Evolutionary conservation across 2,329 filamentous ascomycete genomes (phyloP), one percentile per base, ranked within the genome.

Genomic region (Tympanopsis confertula): DNA sequence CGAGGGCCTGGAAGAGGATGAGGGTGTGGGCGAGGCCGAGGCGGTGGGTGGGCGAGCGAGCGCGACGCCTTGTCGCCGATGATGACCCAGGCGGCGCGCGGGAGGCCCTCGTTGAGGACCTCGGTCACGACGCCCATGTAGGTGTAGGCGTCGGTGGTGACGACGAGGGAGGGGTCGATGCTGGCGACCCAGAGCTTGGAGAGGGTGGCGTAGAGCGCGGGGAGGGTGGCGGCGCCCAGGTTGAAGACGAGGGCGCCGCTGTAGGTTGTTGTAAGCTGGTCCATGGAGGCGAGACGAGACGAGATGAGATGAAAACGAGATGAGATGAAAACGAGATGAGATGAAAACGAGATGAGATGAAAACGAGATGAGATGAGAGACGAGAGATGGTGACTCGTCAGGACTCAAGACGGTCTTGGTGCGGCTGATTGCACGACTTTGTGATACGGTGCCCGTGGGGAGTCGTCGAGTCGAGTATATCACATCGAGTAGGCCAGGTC

Each of bases 31-130:
- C 66, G 2, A 85, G 64, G 3, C 64, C 57, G 2, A 84, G 56
- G 0, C 80, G 66, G 13, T 70, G 61, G 66, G 13, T 70, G 61
- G 10, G 10, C 41, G 0, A 68, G 51, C 0, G 61, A 59, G 2
- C 77, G 66, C 1, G 68, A 73, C 0, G 70, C 56, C 19, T 66
- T 68, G 53, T 86, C 77, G 5, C 77, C 79, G 40, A 86, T 83
- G 40, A 82, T 68, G 4, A 78, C 62, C 72, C 76, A 86, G 0
- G 78, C 67, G 0, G 78, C 74, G 17, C 79, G 66, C 0, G 80
- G 80, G 0, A 86, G 69, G 1, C 81, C 80, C 51, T 86, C 81
- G 44, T 86, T 86, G 13, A 86, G 54, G 0, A 83, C 78, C 50
- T 86, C 76, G 1, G 69, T 71, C 0, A 84, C 63, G 1, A 76